Base-by-base conservation (phyloP, 805 yeast species). In the Ogataea ganodermae region DNA sequence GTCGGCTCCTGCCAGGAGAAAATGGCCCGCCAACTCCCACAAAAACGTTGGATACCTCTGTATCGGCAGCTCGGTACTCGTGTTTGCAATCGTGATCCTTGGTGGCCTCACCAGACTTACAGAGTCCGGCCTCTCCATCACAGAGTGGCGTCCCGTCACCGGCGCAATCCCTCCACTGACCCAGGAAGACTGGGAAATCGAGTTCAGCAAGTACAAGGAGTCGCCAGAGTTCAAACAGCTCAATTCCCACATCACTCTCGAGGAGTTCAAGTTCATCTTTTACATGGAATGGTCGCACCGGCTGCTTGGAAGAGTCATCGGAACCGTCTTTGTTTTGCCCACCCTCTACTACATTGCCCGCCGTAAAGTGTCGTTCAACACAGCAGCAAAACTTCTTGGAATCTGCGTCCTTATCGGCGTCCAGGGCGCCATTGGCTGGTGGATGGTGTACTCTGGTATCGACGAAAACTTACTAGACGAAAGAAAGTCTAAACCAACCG, bases 281-380 rank as follows among this genome's bases (percentile, higher is more conserved):
- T 83, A 80, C 62, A 92, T 94, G 97, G 99, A 94, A 69, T 94
- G 99, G 99, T 84, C 85, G 36, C 99, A 94, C 67, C 78, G 99
- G 60, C 70, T 92, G 48, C 79, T 94, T 75, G 99, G 98, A 14
- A 80, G 99, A 66, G 78, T 86, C 44, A 91, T 94, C 59, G 99
- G 99, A 33, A 68, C 82, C 56, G 79, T 86, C 4, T 83, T 94
- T 61, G 80, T 92, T 6, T 63, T 86, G 16, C 99, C 99, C 4
- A 94, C 96, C 0, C 63, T 84, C 3, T 94, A 88, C 64, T 90
- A 90, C 59, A 83, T 89, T 60, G 74, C 75, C 14, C 71, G 84
- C 3, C 80, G 81, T 33, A 81, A 74, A 53, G 81, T 92, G 9
- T 81, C 90, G 2, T 68, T 79, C 3, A 82, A 81, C 49, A 84